Conservation (phyloP, 352 stramenopile species). For the Pythium folliculosum region DNA sequence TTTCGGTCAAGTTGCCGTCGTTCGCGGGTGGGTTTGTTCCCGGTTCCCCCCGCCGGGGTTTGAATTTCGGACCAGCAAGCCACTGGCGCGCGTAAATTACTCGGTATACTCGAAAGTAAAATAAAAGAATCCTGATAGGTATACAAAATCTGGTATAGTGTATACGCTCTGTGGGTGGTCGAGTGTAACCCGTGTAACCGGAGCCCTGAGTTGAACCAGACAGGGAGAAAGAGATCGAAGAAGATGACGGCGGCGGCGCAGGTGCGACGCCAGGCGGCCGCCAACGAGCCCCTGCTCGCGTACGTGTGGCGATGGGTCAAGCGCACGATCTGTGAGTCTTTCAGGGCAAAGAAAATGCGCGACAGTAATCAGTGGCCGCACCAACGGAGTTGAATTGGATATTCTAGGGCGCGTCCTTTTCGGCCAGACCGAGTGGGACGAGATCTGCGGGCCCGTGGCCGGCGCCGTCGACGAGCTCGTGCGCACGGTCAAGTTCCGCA, state of each 20-base stretch:
- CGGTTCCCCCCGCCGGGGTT: not conserved
- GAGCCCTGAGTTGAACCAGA: not conserved
- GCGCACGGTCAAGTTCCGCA: conserved; percentile 74
- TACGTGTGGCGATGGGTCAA: conserved; percentile 76
- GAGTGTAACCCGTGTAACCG: conserved; percentile 5
- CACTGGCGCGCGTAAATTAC: conserved; percentile 17
- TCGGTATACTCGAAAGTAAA: not conserved
- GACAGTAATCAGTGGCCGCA: not conserved
- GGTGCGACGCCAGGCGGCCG: conserved; percentile 60
- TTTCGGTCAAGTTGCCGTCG: conserved; percentile 17
- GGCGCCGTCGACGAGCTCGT: conserved; percentile 54
- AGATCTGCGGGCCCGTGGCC: conserved; percentile 49
- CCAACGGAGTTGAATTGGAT: not conserved
- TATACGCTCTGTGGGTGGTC: conserved; percentile 6
- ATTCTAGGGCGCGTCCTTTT: conserved; percentile 37
- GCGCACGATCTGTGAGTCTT: conserved; percentile 47
- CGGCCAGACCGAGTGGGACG: conserved; percentile 74
- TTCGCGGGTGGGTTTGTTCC: conserved; percentile 7
- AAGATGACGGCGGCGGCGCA: conserved; percentile 54
- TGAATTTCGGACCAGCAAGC: conserved; percentile 22
- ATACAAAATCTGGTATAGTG: not conserved
- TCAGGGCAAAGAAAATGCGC: not conserved
- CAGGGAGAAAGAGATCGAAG: not conserved
- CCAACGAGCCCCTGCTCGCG: conserved; percentile 54
- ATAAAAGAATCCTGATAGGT: not conserved